Base-by-base conservation (phyloP, 2,329 filamentous ascomycete species). In the Diaporthe ampelina region DNA sequence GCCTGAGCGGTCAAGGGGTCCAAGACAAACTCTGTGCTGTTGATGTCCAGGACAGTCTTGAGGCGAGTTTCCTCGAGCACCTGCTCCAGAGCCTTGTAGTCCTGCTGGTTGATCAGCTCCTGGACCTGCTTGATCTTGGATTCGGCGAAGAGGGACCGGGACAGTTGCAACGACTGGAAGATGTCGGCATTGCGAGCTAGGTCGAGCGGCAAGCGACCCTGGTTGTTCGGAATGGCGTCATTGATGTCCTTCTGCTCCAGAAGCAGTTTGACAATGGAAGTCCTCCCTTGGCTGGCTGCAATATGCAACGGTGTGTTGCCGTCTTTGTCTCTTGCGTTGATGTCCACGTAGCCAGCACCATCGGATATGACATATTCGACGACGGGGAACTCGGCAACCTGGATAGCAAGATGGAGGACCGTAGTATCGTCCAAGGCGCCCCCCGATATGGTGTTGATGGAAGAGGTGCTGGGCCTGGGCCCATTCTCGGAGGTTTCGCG, bases 301-400 rank as follows among this genome's bases (percentile, higher is more conserved):
- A 98, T 84, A 82, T 98, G 96, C 70, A 99, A 89, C 29, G 97
- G 93, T 0, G 95, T 98, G 82, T 98, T 99, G 76, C 97, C 97
- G 79, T 98, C 96, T 78, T 94, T 93, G 84, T 99, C 97, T 76
- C 94, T 92, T 54, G 94, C 92, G 83, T 98, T 99, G 82, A 98
- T 86, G 80, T 98, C 95, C 72, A 97, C 87, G 70, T 86, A 86
- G 56, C 86, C 87, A 19, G 86, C 88, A 40, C 93, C 91, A 76
- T 94, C 90, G 1, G 95, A 95, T 57, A 99, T 85, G n/a, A 98
- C 93, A 80, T 96, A 98, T 82, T 99, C 95, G 71, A 99, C 94
- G 37, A 99, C 95, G 26, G 94, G 92, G 65, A 93, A 90, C 82
- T 98, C 97, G 67, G 97, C 96, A 84, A 96, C 98, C 84, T 99